Evolutionary conservation across 495 filamentous ascomycete species (phyloP), one percentile per base, ranked within the genome.

Genomic region (Niebla homalea): DNA sequence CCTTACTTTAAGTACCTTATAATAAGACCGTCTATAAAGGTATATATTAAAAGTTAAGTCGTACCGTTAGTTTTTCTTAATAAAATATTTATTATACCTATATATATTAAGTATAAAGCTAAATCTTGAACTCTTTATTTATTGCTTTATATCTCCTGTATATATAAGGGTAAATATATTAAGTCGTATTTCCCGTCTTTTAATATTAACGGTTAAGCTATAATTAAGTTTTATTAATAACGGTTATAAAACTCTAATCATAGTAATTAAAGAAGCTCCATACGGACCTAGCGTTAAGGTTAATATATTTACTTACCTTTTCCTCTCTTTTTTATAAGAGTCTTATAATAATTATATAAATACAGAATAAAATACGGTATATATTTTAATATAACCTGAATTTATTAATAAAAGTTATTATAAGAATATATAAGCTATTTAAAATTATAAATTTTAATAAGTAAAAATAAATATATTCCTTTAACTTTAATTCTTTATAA

Each of bases 41-140:
- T 25, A n/a, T 18, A 46, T n/a, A 46, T 48, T 38, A 48, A 48
- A n/a, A 20, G 25, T 48, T 18, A 25, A 18, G 15, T 46, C 21
- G 15, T 22, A 12, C 29, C 29, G 10, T 37, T 37, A n/a, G 10
- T 37, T 46, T 32, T 32, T 46, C 5, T n/a, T 46, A 46, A 46
- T 46, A 26, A 46, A 32, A 46, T 46, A 46, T 46, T 46, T 46
- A 22, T 22, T 46, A 46, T 46, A 46, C 7, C 21, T 32, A 32
- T 32, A 32, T 10, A 23, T 46, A 23, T 10, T 8, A 12, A 46
- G 21, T 46, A 46, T 5, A 5, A 32, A 46, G 5, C 19, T 46
- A 25, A 46, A 25, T 23, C 43, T 46, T 23, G 19, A 46, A 22
- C 29, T 46, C n/a, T 46, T 12, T 46, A 25, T 25, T 32, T 46